These are phyloP conservation scores for Trametes meyenii DNA, from an alignment of 768 basidiomycete species.

Conservation along the genomic window DNA sequence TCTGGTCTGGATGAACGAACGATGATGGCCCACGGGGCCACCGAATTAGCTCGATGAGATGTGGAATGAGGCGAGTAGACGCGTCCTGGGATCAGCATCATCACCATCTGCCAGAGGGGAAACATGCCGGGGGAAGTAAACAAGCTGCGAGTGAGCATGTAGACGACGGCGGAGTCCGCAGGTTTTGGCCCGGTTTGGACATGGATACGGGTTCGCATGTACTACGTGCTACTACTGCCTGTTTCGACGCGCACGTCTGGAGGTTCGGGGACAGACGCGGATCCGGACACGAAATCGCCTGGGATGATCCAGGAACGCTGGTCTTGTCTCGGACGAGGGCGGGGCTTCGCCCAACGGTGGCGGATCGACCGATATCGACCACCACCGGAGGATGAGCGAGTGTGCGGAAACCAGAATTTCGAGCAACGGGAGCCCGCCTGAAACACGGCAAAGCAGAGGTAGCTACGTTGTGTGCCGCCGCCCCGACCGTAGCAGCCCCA, in stretches of 20 bases:
- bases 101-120: conserved; percentile 22
- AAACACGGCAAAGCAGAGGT: no score
- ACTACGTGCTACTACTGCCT: not conserved
- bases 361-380: not conserved
- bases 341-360: not conserved
- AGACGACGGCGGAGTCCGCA: conserved; percentile 4
- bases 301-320: conserved; percentile 1
- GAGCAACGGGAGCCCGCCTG: no score
- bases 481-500: no score
- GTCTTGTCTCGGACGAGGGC: not conserved
- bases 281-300: not conserved
- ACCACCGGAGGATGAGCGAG: no score
- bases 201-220: conserved; percentile 21
- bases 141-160: conserved; percentile 9
- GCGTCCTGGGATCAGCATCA: conserved; percentile 4
- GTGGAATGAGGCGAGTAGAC: not conserved
- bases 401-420: no score
- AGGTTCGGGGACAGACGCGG: not conserved
- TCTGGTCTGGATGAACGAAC: no score
- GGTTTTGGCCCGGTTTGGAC: conserved; percentile 15
- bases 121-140: conserved; percentile 12
- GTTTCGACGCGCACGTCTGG: not conserved
- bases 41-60: not conserved
- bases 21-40: not conserved
- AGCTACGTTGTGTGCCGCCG: no score